These are phyloP conservation scores for Penicillium alfredii DNA, from an alignment of 495 filamentous ascomycete species.

Conservation along the genomic window DNA sequence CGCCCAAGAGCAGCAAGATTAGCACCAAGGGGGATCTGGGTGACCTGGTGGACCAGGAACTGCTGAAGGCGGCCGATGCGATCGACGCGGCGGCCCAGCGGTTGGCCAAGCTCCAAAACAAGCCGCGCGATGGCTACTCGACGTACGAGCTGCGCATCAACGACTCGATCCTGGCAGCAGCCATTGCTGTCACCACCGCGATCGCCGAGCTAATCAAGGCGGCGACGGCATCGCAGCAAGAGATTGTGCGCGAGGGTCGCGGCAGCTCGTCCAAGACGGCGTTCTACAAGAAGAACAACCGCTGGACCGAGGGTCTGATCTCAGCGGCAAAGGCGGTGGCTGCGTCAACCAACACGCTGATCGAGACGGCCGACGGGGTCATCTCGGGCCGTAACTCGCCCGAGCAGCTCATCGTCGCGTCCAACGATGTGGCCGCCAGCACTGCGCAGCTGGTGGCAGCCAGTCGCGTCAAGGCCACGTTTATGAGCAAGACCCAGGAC, in stretches of 20 bases:
- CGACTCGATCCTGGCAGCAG: constrained; percentile 89
- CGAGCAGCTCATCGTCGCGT: constrained; percentile 95
- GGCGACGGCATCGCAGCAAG: constrained; percentile 87
- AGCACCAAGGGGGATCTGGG: constrained; percentile 80
- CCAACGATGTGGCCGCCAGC: constrained; percentile 91
- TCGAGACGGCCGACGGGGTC: constrained; percentile 96
- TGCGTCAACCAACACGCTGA: constrained; percentile 82
- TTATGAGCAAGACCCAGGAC: constrained; percentile 96
- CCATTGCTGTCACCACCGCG: constrained; percentile 91
- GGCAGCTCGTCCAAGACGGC: constrained; percentile 84
- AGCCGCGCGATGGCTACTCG: constrained; percentile 89
- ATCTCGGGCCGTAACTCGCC: constrained; percentile 85
- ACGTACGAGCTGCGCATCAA: constrained; percentile 94
- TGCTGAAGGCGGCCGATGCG: constrained; percentile 89
- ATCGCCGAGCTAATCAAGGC: constrained; percentile 96
- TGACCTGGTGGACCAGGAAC: constrained; percentile 86
- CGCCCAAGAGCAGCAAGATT: constrained; percentile 76
- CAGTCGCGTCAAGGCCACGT: constrained; percentile 91
- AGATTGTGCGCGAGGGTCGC: constrained; percentile 93
- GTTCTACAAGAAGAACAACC: constrained; percentile 99
- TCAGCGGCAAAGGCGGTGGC: constrained; percentile 96
- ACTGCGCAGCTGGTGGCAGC: constrained; percentile 96
- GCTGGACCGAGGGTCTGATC: constrained; percentile 97
- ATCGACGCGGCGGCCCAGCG: constrained; percentile 88
- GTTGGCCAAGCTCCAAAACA: constrained; percentile 84